phyloP scores from a whole-genome alignment of 2,329 filamentous ascomycete species.

The Beauveria varroae region DNA sequence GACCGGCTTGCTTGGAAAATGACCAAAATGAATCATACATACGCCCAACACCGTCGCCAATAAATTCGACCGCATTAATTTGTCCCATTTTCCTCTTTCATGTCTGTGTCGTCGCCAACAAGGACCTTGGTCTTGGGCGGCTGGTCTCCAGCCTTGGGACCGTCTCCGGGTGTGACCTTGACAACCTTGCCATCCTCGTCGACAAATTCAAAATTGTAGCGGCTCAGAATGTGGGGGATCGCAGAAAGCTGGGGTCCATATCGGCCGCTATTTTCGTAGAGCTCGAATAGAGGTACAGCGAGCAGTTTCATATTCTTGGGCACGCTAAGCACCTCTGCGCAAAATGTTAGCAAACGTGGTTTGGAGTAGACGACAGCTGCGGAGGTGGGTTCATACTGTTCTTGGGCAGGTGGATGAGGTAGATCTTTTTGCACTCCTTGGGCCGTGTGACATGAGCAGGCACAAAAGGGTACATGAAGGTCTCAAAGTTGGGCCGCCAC shows the following conservation, averaged over 20 bases:
- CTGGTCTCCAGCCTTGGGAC: slow-evolving; percentile 44
- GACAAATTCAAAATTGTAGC: slow-evolving; percentile 97
- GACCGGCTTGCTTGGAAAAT: background rate
- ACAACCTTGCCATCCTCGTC: slow-evolving; percentile 87
- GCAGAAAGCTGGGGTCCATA: slow-evolving; percentile 95
- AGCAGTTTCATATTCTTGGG: slow-evolving; percentile 99
- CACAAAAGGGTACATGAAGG: slow-evolving; percentile 98
- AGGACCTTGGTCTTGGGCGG: slow-evolving; percentile 60
- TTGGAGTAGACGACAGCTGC: background rate
- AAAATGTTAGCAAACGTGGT: slow-evolving; percentile 3
- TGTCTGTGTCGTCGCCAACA: slow-evolving; percentile 54
- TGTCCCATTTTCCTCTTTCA: slow-evolving; percentile 43
- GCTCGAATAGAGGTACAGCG: slow-evolving; percentile 91
- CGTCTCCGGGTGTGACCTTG: slow-evolving; percentile 70
- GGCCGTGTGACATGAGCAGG: slow-evolving; percentile 92
- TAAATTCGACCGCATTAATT: slow-evolving; percentile 20
- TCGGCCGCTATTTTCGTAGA: slow-evolving; percentile 92
- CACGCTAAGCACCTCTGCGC: slow-evolving; percentile 80
- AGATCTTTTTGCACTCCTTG: slow-evolving; percentile 99
- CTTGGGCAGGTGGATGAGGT: slow-evolving; percentile 89
- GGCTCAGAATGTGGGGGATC: slow-evolving; percentile 87
- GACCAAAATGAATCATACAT: slow-evolving; percentile 11
- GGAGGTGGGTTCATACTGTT: slow-evolving; percentile 57
- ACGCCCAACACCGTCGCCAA: slow-evolving; percentile 31
- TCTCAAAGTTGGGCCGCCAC: slow-evolving; percentile 99